Percentiles rank a stretch among this genome's conserved stretches.
Conservation (phyloP, 2,329 filamentous ascomycete genomes). For the Neofusicoccum kwambonambiense region DNA sequence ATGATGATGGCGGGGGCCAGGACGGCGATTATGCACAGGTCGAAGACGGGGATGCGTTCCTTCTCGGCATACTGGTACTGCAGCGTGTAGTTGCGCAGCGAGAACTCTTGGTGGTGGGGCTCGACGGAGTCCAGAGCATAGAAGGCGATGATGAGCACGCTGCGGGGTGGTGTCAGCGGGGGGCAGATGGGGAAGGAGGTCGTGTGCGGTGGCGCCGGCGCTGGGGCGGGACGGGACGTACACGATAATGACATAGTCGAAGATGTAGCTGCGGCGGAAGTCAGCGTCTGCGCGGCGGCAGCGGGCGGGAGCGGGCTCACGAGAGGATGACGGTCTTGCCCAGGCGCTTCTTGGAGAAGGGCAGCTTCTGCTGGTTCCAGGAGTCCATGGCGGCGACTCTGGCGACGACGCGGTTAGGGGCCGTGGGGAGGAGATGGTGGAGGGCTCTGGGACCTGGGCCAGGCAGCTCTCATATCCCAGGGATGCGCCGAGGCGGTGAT, state of each 20-base stretch:
- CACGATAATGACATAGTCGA: slow-evolving; percentile 61
- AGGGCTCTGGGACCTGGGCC: background rate
- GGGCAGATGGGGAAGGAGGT: slow-evolving; percentile 30
- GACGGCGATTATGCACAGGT: slow-evolving; percentile 51
- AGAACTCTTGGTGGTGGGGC: slow-evolving; percentile 59
- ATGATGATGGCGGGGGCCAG: slow-evolving; percentile 53
- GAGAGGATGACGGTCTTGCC: slow-evolving; percentile 53
- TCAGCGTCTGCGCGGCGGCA: slow-evolving; percentile 22
- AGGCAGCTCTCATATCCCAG: slow-evolving; percentile 13
- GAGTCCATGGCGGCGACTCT: slow-evolving; percentile 19
- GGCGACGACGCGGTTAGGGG: background rate
- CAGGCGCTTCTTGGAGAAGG: slow-evolving; percentile 55
- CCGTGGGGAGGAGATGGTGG: background rate
- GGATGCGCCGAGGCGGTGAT: slow-evolving; percentile 17
- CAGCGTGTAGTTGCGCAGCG: slow-evolving; percentile 55
- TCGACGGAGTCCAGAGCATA: slow-evolving; percentile 53
- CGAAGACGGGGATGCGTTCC: slow-evolving; percentile 53
- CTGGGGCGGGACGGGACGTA: slow-evolving; percentile 34
- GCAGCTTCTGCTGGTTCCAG: slow-evolving; percentile 42
- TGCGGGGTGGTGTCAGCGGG: slow-evolving; percentile 25
- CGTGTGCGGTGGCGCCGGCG: slow-evolving; percentile 27
- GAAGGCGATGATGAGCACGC: slow-evolving; percentile 53
- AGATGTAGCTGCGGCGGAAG: slow-evolving; percentile 48
- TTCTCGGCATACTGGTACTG: slow-evolving; percentile 58
- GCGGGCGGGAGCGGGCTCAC: slow-evolving; percentile 36